Evolutionary conservation across 768 basidiomycete species (phyloP), one percentile per base, ranked within the genome.

Genomic region (Cystobasidium onofrii): DNA sequence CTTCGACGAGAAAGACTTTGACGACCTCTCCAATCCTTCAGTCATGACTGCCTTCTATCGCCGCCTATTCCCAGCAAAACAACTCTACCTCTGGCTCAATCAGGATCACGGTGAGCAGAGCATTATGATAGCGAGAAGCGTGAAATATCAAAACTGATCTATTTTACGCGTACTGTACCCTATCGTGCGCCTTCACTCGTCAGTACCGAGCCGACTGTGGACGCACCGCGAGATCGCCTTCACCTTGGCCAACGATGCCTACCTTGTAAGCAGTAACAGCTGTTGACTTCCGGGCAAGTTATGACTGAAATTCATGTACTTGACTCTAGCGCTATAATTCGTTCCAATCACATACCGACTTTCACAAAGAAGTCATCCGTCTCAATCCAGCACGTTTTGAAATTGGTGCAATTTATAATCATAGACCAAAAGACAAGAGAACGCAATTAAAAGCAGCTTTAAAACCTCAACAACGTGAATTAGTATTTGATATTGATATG

Each of bases 401-500:
- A 82, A 94, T 99, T 63, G 96, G 96, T 1, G 92, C 96, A 0
- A 86, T 96, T 39, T 99, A 98, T 81, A 88, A 87, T 66, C 89
- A 88, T 2, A 84, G 88, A 92, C 95, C 95, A 1, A 85, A 87
- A 78, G 95, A 97, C 83, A 89, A 87, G 80, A 94, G 94, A 79
- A 88, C 90, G 0, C 84, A 91, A 18, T 87, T 87, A 13, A 83
- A 88, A n/a, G 82, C 83, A 1, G 85, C 84, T 0, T 88, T 97
- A 76, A 84, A 85, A 54, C 92, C 96, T 0, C 80, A 86, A 39
- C 86, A 87, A 76, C 89, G 96, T 73, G 96, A 98, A 80, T 88
- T 99, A 52, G 95, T 98, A 0, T 96, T 99, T 80, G 96, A 99
- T 87, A 97, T 99, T 80, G 96, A 99, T 82, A 97, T 99, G 96